A percentile compares a stretch with the other conserved stretches of the same genome.
phyloP scores from a whole-genome alignment of 2,329 filamentous ascomycete genomes.

The Albifimbria verrucaria region DNA sequence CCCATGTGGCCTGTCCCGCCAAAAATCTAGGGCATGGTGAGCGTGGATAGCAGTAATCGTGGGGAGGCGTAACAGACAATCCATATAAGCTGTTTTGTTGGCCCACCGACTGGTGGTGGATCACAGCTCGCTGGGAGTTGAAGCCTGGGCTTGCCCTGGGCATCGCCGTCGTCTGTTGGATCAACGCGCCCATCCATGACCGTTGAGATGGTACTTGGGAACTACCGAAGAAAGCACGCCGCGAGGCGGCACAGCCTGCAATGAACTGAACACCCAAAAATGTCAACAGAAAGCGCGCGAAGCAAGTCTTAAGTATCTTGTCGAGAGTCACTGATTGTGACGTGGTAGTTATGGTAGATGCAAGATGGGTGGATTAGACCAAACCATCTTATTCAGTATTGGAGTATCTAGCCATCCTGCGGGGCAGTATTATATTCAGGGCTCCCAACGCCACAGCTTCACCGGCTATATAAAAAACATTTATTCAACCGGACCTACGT shows the following conservation, averaged over 20 bases:
- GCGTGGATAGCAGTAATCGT: slow-evolving; percentile 2
- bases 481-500: too few species aligned
- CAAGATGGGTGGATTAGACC: too few species aligned
- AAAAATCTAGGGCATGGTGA: slow-evolving; percentile 61
- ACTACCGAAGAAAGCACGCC: too few species aligned
- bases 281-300: too few species aligned
- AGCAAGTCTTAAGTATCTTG: too few species aligned
- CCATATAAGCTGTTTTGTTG: slow-evolving; percentile 78
- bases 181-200: slow-evolving; percentile 22
- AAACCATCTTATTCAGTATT: too few species aligned
- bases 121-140: slow-evolving; percentile 82
- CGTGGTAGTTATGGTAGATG: too few species aligned
- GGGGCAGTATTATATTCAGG: not conserved
- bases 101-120: slow-evolving; percentile 69
- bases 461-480: too few species aligned
- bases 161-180: slow-evolving; percentile 21
- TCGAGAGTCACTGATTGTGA: too few species aligned
- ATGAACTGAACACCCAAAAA: too few species aligned
- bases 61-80: slow-evolving; percentile 56
- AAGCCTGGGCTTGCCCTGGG: slow-evolving; percentile 29
- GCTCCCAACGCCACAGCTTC: not conserved
- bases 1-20: slow-evolving; percentile 98
- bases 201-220: too few species aligned
- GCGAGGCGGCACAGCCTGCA: not conserved
- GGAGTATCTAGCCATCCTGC: too few species aligned